A percentile compares a stretch with the other conserved stretches of the same genome.
Evolutionary conservation across 2,329 filamentous ascomycete species (phyloP).

Genomic region (Diaporthe velutina): DNA sequence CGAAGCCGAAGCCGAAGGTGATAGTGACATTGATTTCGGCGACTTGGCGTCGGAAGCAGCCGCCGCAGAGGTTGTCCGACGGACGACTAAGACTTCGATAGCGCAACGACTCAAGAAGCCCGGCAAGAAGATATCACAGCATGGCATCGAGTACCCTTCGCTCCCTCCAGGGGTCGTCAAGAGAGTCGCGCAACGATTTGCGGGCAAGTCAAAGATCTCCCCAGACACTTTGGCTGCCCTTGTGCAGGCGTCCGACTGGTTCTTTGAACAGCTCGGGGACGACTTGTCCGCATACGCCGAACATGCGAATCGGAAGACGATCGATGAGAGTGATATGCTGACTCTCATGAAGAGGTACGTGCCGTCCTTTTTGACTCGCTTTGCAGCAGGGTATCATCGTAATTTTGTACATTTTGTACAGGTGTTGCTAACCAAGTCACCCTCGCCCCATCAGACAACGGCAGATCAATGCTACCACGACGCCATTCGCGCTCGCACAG

Average conservation of each 20-base stretch:
- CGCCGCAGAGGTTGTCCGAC: slow-evolving; percentile 3
- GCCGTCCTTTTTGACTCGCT: slow-evolving; percentile 43
- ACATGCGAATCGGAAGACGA: slow-evolving; percentile 85
- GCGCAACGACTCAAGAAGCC: slow-evolving; percentile 51
- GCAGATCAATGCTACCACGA: slow-evolving; percentile 77
- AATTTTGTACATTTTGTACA: slow-evolving; percentile 29
- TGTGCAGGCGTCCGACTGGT: slow-evolving; percentile 88
- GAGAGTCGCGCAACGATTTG: slow-evolving; percentile 77
- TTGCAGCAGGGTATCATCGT: slow-evolving; percentile 37
- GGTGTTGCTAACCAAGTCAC: slow-evolving; percentile 21
- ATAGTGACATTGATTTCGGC: slow-evolving; percentile 42
- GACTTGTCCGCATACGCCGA: slow-evolving; percentile 84
- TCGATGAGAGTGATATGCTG: slow-evolving; percentile 87
- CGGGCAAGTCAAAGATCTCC: slow-evolving; percentile 77
- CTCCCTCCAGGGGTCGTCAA: slow-evolving; percentile 82
- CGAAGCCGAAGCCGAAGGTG: slow-evolving; percentile 31
- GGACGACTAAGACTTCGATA: slow-evolving; percentile 20
- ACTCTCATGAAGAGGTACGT: slow-evolving; percentile 86
- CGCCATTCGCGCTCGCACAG: slow-evolving; percentile 87
- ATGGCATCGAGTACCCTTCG: slow-evolving; percentile 82
- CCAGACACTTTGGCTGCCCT: slow-evolving; percentile 82
- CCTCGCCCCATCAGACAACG: slow-evolving; percentile 74
- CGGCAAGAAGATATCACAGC: slow-evolving; percentile 71
- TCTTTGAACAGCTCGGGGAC: slow-evolving; percentile 88
- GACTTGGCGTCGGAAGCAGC: slow-evolving; percentile 19